Conservation (phyloP, 1,284 basidiomycete species). For the Athelia psychrophila region DNA sequence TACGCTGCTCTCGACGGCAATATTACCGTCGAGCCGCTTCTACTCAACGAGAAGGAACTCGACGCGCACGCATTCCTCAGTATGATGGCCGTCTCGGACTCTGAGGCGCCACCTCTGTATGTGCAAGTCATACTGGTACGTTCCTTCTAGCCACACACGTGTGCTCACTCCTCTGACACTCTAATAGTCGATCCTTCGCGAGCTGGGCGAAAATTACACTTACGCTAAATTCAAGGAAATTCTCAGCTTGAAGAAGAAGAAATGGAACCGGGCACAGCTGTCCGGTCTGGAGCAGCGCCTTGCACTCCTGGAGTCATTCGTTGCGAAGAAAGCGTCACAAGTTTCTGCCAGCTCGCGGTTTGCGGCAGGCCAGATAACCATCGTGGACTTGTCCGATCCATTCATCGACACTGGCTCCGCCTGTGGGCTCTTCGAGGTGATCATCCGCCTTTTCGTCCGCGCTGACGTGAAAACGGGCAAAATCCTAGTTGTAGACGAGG, state of each 20-base stretch:
- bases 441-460: slow-evolving; percentile 65
- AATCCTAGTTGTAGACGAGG: slow-evolving; percentile 71
- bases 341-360: slow-evolving; percentile 34
- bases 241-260: slow-evolving; percentile 43
- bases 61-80: slow-evolving; percentile 65
- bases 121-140: slow-evolving; percentile 60
- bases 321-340: slow-evolving; percentile 25
- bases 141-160: slow-evolving; percentile 4
- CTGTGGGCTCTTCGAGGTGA: slow-evolving; percentile 68
- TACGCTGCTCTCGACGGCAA: slow-evolving; percentile 50
- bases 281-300: slow-evolving; percentile 57
- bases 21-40: slow-evolving; percentile 52
- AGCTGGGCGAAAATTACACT: slow-evolving; percentile 44
- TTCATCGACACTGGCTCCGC: slow-evolving; percentile 68
- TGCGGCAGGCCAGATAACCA: slow-evolving; percentile 36
- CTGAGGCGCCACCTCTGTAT: slow-evolving; percentile 61
- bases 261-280: slow-evolving; percentile 51
- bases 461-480: slow-evolving; percentile 62
- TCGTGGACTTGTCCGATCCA: slow-evolving; percentile 63
- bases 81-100: slow-evolving; percentile 64
- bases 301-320: slow-evolving; percentile 50
- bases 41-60: slow-evolving; percentile 58
- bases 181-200: slow-evolving; percentile 38
- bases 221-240: slow-evolving; percentile 44
- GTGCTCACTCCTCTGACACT: background rate